phyloP scores from a whole-genome alignment of 495 filamentous ascomycete species.

The Amorphotheca resinae region DNA sequence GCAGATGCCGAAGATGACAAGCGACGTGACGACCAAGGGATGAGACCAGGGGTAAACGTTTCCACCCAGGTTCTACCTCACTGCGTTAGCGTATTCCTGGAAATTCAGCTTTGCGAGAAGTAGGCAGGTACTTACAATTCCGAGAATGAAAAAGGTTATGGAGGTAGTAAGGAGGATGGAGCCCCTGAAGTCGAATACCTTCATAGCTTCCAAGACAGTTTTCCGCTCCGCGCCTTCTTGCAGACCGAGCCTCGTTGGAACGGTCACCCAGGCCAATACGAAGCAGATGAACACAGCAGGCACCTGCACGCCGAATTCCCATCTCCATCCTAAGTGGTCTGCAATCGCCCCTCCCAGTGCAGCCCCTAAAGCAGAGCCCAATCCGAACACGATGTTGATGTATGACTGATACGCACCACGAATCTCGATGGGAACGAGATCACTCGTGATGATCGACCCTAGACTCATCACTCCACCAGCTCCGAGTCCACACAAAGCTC shows the following conservation, averaged over 20 bases:
- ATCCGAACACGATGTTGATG: conserved; percentile 56
- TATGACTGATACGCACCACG: conserved; percentile 67
- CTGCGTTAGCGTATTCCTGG: conserved; percentile 22
- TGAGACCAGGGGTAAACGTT: conserved; percentile 64
- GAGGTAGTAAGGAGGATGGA: conserved; percentile 50
- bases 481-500: conserved; percentile 62
- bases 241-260: conserved; percentile 48
- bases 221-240: conserved; percentile 34
- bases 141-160: conserved; percentile 58
- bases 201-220: conserved; percentile 44
- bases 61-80: conserved; percentile 52
- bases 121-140: conserved; percentile 41
- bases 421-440: conserved; percentile 60
- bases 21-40: conserved; percentile 51
- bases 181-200: conserved; percentile 55
- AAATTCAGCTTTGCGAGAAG: too few species aligned
- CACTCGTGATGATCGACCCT: conserved; percentile 60
- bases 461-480: conserved; percentile 63
- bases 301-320: conserved; percentile 49
- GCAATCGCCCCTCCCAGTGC: conserved; percentile 63
- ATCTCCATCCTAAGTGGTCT: conserved; percentile 65
- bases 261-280: conserved; percentile 38
- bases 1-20: conserved; percentile 42
- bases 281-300: conserved; percentile 50
- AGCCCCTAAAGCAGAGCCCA: conserved; percentile 49